phyloP scores from a whole-genome alignment of 345 rosid species.

The Adansonia digitata region DNA sequence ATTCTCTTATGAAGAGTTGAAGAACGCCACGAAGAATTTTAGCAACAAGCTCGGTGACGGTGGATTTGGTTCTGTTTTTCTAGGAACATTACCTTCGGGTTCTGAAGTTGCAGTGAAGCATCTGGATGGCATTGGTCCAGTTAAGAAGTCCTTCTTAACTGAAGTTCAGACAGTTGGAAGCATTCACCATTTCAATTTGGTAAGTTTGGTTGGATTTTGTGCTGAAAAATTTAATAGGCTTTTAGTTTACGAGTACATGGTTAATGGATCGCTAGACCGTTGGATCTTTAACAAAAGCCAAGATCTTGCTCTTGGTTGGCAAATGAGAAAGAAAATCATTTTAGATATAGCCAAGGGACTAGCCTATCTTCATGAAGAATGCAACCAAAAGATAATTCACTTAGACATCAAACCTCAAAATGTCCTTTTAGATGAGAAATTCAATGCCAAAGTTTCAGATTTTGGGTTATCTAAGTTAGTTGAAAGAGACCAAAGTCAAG shows the following conservation, averaged over 20 bases:
- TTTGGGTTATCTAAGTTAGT: background rate
- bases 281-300: background rate
- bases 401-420: background rate
- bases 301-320: background rate
- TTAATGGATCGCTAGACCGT: background rate
- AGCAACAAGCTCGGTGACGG: background rate
- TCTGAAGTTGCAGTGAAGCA: background rate
- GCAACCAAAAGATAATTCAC: background rate
- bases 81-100: background rate
- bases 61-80: background rate
- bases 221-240: background rate
- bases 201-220: background rate
- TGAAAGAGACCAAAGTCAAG: background rate
- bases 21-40: background rate
- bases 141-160: background rate
- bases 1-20: background rate
- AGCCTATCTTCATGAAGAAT: background rate
- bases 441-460: background rate
- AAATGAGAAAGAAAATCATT: background rate
- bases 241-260: background rate
- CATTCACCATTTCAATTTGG: background rate
- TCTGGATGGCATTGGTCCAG: background rate
- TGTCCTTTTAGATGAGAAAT: background rate
- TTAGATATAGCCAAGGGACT: background rate
- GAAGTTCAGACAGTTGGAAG: background rate